A percentile compares a stretch with the other conserved stretches of the same genome.
Conservation (phyloP, 805 yeast species). For the Nakazawaea populi region DNA sequence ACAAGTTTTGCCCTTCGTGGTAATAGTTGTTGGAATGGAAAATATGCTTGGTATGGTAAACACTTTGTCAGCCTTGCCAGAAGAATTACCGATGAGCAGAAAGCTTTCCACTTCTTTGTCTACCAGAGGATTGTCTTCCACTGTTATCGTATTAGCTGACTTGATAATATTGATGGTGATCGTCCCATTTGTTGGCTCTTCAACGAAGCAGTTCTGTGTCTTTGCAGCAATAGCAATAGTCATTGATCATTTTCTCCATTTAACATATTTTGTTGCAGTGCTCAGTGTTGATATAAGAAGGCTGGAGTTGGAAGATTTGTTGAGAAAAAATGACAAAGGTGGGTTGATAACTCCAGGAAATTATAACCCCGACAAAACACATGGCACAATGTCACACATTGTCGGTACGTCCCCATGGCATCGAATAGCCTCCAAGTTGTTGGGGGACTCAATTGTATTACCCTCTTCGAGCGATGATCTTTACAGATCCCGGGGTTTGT, state of each 20-base stretch:
- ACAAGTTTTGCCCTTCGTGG: constrained; percentile 34
- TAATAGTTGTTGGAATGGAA: constrained; percentile 38
- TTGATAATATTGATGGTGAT: constrained; percentile 18
- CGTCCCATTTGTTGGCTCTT: constrained; percentile 21
- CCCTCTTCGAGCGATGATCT: constrained; percentile 2
- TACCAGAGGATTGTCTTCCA: constrained; percentile 30
- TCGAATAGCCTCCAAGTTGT: background rate
- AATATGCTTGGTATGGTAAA: constrained; percentile 41
- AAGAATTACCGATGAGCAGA: constrained; percentile 33
- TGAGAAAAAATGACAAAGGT: constrained; percentile 13
- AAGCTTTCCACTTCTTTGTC: constrained; percentile 32
- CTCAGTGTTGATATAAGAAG: constrained; percentile 63
- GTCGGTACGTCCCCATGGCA: constrained; percentile 4
- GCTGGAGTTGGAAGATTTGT: constrained; percentile 52
- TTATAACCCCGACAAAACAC: background rate
- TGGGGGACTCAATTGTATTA: constrained; percentile 5
- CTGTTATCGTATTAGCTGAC: constrained; percentile 27
- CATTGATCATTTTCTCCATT: constrained; percentile 54
- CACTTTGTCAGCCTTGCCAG: constrained; percentile 32
- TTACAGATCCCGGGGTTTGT: constrained; percentile 7
- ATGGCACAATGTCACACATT: background rate
- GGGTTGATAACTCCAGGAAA: background rate
- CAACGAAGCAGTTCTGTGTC: constrained; percentile 34
- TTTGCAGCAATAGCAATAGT: constrained; percentile 44
- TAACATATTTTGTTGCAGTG: constrained; percentile 60